These are phyloP conservation scores for Blastomyces silverae DNA, from an alignment of 2,329 filamentous ascomycete species.

Conservation along the genomic window DNA sequence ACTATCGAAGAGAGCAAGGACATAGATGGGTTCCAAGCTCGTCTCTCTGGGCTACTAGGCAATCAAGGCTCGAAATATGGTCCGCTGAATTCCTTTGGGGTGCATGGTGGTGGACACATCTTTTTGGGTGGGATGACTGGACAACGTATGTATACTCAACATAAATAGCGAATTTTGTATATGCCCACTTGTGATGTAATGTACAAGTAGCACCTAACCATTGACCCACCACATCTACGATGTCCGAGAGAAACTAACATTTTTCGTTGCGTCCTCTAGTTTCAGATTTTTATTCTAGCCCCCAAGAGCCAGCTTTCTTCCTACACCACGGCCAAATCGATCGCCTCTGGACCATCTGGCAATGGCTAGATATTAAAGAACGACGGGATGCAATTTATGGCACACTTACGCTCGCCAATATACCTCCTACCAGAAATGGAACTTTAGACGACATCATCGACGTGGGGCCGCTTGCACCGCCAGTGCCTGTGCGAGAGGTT, in stretches of 20 bases:
- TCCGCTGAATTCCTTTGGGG: conserved; percentile 17
- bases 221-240: neutral
- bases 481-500: conserved; percentile 21
- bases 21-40: conserved; percentile 18
- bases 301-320: conserved; percentile 24
- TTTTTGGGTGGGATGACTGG: conserved; percentile 19
- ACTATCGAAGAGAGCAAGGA: conserved; percentile 19
- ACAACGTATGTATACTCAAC: conserved; percentile 15
- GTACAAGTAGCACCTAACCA: no score
- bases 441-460: conserved; percentile 27
- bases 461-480: conserved; percentile 20
- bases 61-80: conserved; percentile 12
- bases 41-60: conserved; percentile 16
- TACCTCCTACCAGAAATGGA: conserved; percentile 23
- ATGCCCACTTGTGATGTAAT: neutral
- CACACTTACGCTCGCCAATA: conserved; percentile 19
- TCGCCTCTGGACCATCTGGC: conserved; percentile 25
- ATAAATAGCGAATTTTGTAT: neutral
- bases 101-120: conserved; percentile 21
- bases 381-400: conserved; percentile 15
- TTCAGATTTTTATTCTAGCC: conserved; percentile 20
- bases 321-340: conserved; percentile 24
- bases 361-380: conserved; percentile 19
- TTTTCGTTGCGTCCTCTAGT: conserved; percentile 9
- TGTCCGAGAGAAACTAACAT: neutral